phyloP scores from a whole-genome alignment of 2,329 filamentous ascomycete genomes.

The Paramyrothecium roridum region DNA sequence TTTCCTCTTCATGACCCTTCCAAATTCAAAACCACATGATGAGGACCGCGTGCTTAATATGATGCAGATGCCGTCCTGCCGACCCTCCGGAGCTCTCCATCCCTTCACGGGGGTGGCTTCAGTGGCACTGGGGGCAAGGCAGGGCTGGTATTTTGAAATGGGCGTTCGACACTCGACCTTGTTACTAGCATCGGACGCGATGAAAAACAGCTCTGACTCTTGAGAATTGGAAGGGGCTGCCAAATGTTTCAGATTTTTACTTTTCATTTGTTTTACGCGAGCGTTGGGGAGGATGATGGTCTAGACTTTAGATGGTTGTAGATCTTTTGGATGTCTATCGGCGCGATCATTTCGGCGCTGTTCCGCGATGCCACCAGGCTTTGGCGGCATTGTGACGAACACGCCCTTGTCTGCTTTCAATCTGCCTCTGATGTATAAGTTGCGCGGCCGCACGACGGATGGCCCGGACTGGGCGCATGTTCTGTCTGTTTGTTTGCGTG shows the following conservation, averaged over 20 bases:
- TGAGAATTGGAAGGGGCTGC: slow-evolving; percentile 31
- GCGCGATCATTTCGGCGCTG: no score
- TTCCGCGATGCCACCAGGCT: no score
- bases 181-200: slow-evolving; percentile 94
- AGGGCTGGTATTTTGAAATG: slow-evolving; percentile 79
- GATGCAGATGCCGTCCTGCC: slow-evolving; percentile 68
- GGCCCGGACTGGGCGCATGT: no score
- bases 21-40: slow-evolving; percentile 98
- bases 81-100: slow-evolving; percentile 77
- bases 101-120: slow-evolving; percentile 63
- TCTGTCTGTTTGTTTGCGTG: no score
- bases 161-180: slow-evolving; percentile 99
- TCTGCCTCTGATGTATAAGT: no score
- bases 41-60: slow-evolving; percentile 98
- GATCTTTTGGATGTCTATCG: no score
- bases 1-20: slow-evolving; percentile 82
- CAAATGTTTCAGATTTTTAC: no score
- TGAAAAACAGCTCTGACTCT: slow-evolving; percentile 91
- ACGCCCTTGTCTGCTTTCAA: no score
- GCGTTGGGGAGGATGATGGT: no score
- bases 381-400: no score
- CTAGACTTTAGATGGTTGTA: no score
- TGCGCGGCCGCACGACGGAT: no score
- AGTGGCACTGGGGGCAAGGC: slow-evolving; percentile 72
- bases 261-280: slow-evolving; percentile 7